Conservation (phyloP, 768 basidiomycete genomes). For the Rhizopogon rudus region DNA sequence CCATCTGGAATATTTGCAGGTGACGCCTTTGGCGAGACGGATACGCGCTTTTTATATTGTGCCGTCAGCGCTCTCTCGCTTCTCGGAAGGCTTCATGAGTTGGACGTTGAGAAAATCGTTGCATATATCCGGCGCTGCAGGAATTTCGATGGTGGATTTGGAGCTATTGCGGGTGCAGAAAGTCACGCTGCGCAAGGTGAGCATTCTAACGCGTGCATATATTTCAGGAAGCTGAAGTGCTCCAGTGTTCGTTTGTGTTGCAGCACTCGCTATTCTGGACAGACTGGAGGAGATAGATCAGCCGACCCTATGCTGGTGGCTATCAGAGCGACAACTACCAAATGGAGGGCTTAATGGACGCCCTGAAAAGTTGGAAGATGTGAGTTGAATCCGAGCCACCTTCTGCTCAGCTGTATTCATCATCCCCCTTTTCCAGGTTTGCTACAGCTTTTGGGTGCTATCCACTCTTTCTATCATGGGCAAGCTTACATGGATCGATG, state of each 20-base stretch:
- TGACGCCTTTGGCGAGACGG: constrained; percentile 86
- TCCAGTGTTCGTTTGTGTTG: constrained; percentile 86
- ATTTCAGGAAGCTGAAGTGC: not conserved
- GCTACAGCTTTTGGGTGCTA: constrained; percentile 97
- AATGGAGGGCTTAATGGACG: constrained; percentile 94
- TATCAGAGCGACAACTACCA: constrained; percentile 88
- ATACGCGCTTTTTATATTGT: constrained; percentile 88
- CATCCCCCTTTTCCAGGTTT: constrained; percentile 55
- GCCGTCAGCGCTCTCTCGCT: constrained; percentile 81
- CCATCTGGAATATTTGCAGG: constrained; percentile 87
- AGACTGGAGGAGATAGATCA: constrained; percentile 73
- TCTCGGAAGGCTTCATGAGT: constrained; percentile 63
- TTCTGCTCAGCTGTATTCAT: not conserved
- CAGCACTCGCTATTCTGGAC: constrained; percentile 83
- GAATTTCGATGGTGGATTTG: constrained; percentile 97
- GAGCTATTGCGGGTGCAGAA: constrained; percentile 78
- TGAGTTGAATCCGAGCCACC: constrained; percentile 32
- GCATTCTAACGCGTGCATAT: not conserved
- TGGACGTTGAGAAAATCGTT: constrained; percentile 66
- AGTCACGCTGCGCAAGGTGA: constrained; percentile 90
- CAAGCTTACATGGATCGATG: constrained; percentile 84
- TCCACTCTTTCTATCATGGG: constrained; percentile 83
- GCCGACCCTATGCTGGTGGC: constrained; percentile 85
- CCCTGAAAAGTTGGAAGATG: constrained; percentile 97
- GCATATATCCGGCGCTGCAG: constrained; percentile 70